Conservation (phyloP, 208 protist species). For the Trypanosoma platydactyli region DNA sequence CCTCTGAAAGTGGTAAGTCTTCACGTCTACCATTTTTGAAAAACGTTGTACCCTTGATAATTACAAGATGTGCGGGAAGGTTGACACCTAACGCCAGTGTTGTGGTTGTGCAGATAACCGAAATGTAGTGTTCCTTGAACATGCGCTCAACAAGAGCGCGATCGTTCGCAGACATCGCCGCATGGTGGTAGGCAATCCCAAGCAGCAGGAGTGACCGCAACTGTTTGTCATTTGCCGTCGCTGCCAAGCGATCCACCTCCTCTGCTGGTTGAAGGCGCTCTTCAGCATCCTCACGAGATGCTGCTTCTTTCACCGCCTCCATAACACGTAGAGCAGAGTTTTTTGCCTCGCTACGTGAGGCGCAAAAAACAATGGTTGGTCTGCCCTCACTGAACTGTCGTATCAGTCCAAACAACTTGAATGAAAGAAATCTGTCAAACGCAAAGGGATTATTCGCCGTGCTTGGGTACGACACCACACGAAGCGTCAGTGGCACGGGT, state of each 20-base stretch:
- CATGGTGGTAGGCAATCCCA: conserved; percentile 89
- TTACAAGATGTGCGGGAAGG: conserved; percentile 90
- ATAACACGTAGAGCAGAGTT: conserved; percentile 65
- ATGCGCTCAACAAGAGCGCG: conserved; percentile 81
- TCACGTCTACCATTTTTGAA: conserved; percentile 94
- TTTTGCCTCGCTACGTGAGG: conserved; percentile 75
- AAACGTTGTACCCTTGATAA: conserved; percentile 98
- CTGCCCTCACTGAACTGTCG: conserved; percentile 68
- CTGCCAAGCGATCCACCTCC: conserved; percentile 33
- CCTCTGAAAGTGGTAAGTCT: conserved; percentile 96
- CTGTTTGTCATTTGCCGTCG: conserved; percentile 66
- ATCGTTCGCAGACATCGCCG: conserved; percentile 75
- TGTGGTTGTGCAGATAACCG: conserved; percentile 90
- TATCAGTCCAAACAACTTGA: conserved; percentile 83
- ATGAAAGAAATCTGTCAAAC: conserved; percentile 91
- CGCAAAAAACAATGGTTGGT: conserved; percentile 90
- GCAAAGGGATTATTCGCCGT: conserved; percentile 81
- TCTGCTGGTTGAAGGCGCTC: conserved; percentile 39
- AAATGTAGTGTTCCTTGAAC: conserved; percentile 84
- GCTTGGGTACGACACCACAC: conserved; percentile 71
- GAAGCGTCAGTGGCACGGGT: conserved; percentile 76
- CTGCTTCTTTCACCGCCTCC: conserved; percentile 47
- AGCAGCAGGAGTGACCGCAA: conserved; percentile 56
- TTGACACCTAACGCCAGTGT: conserved; percentile 94
- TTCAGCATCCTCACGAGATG: conserved; percentile 33